These are phyloP conservation scores for Ustilago loliicola DNA, from an alignment of 1,284 basidiomycete genomes.

Conservation along the genomic window DNA sequence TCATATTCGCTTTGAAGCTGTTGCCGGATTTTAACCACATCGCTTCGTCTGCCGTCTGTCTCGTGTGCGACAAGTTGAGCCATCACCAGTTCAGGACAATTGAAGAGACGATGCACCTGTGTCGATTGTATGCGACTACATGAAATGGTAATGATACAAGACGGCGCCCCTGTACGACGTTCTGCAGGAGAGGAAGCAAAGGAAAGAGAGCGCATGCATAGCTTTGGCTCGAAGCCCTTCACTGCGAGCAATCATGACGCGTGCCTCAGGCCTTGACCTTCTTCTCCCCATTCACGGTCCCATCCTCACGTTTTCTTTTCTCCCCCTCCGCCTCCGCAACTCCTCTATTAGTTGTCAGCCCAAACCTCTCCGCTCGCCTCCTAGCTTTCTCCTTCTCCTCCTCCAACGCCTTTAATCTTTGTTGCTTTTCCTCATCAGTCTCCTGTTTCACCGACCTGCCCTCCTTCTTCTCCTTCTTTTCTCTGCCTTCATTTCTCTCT, in stretches of 20 bases:
- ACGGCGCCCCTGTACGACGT: too few species aligned
- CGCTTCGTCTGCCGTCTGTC: too few species aligned
- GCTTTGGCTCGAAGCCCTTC: too few species aligned
- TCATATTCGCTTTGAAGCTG: not conserved
- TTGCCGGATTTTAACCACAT: not conserved
- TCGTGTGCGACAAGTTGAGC: constrained; percentile 2
- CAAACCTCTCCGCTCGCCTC: constrained; percentile 62
- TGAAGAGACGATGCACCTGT: too few species aligned
- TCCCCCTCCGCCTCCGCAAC: constrained; percentile 50
- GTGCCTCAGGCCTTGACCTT: constrained; percentile 29
- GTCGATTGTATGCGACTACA: constrained; percentile 2
- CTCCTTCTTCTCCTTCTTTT: not conserved
- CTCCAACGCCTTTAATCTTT: constrained; percentile 24
- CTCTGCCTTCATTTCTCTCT: not conserved
- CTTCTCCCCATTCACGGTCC: constrained; percentile 11
- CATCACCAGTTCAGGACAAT: too few species aligned
- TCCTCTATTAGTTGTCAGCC: constrained; percentile 17
- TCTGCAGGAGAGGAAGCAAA: not conserved
- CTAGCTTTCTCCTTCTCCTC: constrained; percentile 53
- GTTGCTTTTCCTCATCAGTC: constrained; percentile 49
- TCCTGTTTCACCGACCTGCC: constrained; percentile 9
- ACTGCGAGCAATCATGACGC: too few species aligned
- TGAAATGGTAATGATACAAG: not conserved
- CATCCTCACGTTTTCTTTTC: constrained; percentile 50
- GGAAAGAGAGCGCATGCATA: not conserved